Evolutionary conservation across 441 rosid genomes (phyloP), one percentile per base, ranked within the genome.

Genomic region (Jatropha podagrica): DNA sequence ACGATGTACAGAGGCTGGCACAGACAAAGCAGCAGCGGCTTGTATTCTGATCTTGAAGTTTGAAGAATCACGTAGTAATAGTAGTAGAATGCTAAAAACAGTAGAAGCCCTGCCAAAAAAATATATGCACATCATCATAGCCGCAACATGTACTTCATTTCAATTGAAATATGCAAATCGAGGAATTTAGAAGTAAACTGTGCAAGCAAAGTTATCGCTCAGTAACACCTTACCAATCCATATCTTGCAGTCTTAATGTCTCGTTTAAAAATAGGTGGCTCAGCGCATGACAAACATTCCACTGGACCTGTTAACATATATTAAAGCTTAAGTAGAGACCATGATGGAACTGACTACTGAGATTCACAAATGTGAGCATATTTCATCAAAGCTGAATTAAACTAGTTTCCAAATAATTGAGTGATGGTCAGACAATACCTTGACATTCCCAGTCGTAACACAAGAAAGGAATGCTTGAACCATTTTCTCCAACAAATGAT

Each of bases 11-110:
- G 90, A 86, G 82, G 85, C 78, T 58, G 98, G 97, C 69, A 88
- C 98, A 76, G 97, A 90, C 81, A 95, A 87, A 42, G 99, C 99
- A 77, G 98, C 89, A 74, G 96, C 98, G 74, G 98, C 99, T 87
- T 93, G 98, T 85, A 95, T 95, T 85, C 94, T 88, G 82, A 95
- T 92, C 88, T 95, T 95, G 77, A 88, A 95, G 77, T 95, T 95
- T 38, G 96, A 90, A 79, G 99, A 92, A 85, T 93, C 97, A 61
- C 97, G 97, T 69, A 93, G 85, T 23, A 95, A 86, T 61, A 93
- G 80, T 59, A 93, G 83, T 64, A 95, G 92, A 74, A 92, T 79
- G 74, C 98, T 88, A 79, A 95, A 93, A 83, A 93, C 88, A 67
- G 95, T 89, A 71, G 99, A 90, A 80, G 95, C 92, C 99, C 99